These are phyloP conservation scores for Tothia fuscella DNA, from an alignment of 2,329 filamentous ascomycete species.

Conservation along the genomic window DNA sequence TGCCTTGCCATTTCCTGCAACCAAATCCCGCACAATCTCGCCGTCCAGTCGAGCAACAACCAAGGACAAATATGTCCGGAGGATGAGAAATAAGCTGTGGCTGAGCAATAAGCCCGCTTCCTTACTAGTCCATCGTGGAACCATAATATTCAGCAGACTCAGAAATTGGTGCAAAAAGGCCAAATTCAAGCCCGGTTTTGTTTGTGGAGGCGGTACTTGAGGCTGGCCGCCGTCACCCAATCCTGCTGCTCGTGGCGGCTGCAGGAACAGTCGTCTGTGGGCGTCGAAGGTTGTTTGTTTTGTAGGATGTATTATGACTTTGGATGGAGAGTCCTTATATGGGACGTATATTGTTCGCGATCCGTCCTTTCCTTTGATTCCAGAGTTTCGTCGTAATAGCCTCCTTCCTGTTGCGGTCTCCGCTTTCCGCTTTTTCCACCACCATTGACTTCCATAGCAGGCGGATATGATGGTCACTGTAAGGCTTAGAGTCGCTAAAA, in stretches of 20 bases:
- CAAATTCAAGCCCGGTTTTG: constrained; percentile 87
- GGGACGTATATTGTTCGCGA: constrained; percentile 91
- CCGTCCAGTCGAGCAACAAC: constrained; percentile 88
- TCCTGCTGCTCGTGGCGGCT: constrained; percentile 73
- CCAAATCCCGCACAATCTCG: constrained; percentile 88
- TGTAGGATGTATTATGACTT: constrained; percentile 81
- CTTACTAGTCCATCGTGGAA: constrained; percentile 89
- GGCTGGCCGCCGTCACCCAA: constrained; percentile 51
- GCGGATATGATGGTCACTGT: constrained; percentile 66
- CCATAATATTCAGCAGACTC: constrained; percentile 93
- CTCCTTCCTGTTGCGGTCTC: constrained; percentile 75
- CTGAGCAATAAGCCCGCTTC: constrained; percentile 83
- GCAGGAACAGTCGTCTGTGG: constrained; percentile 82
- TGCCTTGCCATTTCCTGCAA: constrained; percentile 81
- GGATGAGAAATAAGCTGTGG: constrained; percentile 78
- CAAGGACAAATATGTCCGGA: constrained; percentile 86
- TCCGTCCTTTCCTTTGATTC: constrained; percentile 85
- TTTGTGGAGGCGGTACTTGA: constrained; percentile 72
- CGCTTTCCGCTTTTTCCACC: constrained; percentile 59
- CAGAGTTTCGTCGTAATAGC: constrained; percentile 82
- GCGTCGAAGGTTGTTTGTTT: constrained; percentile 94
- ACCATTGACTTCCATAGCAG: constrained; percentile 65
- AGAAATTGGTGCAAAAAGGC: constrained; percentile 96
- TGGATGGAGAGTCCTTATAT: constrained; percentile 75
- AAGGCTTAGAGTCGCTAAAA: constrained; percentile 66